Conservation (phyloP, 371 early-diverging fungal genomes). For the Mortierella sp. region DNA sequence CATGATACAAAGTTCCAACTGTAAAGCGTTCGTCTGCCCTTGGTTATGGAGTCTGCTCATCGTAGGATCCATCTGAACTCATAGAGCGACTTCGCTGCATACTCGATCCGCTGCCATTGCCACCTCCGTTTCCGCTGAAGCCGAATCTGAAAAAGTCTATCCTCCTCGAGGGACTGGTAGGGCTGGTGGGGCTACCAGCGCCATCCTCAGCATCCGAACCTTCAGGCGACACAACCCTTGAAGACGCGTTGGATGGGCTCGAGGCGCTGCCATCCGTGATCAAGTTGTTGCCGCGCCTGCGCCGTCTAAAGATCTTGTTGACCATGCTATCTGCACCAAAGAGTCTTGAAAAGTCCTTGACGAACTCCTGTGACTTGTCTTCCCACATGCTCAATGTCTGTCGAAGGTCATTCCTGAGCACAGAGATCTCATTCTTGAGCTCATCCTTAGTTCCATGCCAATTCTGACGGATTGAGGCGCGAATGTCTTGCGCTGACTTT, state of each 20-base stretch:
- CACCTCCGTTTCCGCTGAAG: slow-evolving; percentile 16
- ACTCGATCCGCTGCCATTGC: slow-evolving; percentile 4
- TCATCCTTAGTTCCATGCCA: slow-evolving; percentile 68
- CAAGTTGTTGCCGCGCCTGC: slow-evolving; percentile 28
- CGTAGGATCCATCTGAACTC: slow-evolving; percentile 35
- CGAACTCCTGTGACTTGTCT: slow-evolving; percentile 75
- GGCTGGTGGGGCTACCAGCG: slow-evolving; percentile 17
- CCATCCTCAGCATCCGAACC: slow-evolving; percentile 46
- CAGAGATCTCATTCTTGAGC: slow-evolving; percentile 64
- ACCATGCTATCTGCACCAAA: slow-evolving; percentile 78
- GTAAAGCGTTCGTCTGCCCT: not conserved
- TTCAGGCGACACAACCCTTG: slow-evolving; percentile 43
- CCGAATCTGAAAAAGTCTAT: slow-evolving; percentile 36
- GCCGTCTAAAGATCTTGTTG: slow-evolving; percentile 55
- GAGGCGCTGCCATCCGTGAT: slow-evolving; percentile 32
- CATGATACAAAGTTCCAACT: too few relatives aligned
- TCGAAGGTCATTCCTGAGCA: slow-evolving; percentile 70
- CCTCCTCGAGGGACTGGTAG: too few relatives aligned
- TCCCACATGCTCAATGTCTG: slow-evolving; percentile 79
- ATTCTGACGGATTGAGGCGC: slow-evolving; percentile 70
- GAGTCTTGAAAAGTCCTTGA: slow-evolving; percentile 73
- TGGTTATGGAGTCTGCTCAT: slow-evolving; percentile 30
- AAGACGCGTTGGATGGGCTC: slow-evolving; percentile 31
- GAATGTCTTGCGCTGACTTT: slow-evolving; percentile 75
- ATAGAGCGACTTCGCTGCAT: slow-evolving; percentile 41